Conservation (phyloP, 1,284 basidiomycete species). For the Ceratobasidium sp. region DNA sequence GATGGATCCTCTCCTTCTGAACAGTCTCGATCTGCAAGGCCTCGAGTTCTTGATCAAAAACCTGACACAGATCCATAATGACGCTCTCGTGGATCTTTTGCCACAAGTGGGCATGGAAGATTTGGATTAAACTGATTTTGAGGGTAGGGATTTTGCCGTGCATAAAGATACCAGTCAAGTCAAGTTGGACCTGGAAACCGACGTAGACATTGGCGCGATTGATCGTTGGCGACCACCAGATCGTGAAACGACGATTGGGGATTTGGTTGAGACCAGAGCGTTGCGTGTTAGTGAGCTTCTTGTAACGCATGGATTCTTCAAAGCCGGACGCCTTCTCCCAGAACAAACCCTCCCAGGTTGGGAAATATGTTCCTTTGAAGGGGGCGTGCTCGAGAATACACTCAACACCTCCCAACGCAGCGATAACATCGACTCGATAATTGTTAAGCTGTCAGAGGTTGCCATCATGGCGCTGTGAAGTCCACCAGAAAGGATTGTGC, state of each 20-base stretch:
- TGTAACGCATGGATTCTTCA: slow-evolving; percentile 97
- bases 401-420: slow-evolving; percentile 97
- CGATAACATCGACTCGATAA: slow-evolving; percentile 98
- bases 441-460: slow-evolving; percentile 98
- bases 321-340: slow-evolving; percentile 97
- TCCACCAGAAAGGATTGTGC: slow-evolving; percentile 99
- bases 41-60: slow-evolving; percentile 99
- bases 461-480: slow-evolving; percentile 95
- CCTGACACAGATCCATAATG: slow-evolving; percentile 99
- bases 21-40: slow-evolving; percentile 99
- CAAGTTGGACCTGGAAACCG: slow-evolving; percentile 99
- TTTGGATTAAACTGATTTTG: slow-evolving; percentile 98
- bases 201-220: slow-evolving; percentile 99
- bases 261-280: slow-evolving; percentile 97
- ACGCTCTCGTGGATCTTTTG: slow-evolving; percentile 89
- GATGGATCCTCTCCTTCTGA: slow-evolving; percentile 99
- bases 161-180: slow-evolving; percentile 95
- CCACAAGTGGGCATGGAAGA: slow-evolving; percentile 99
- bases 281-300: slow-evolving; percentile 95
- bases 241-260: slow-evolving; percentile 99
- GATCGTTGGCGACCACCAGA: slow-evolving; percentile 99
- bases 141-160: slow-evolving; percentile 98
- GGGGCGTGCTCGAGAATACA: slow-evolving; percentile 96
- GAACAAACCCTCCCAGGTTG: slow-evolving; percentile 91
- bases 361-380: slow-evolving; percentile 97